Conservation (phyloP, 441 rosid genomes). For the Erodium texanum region DNA sequence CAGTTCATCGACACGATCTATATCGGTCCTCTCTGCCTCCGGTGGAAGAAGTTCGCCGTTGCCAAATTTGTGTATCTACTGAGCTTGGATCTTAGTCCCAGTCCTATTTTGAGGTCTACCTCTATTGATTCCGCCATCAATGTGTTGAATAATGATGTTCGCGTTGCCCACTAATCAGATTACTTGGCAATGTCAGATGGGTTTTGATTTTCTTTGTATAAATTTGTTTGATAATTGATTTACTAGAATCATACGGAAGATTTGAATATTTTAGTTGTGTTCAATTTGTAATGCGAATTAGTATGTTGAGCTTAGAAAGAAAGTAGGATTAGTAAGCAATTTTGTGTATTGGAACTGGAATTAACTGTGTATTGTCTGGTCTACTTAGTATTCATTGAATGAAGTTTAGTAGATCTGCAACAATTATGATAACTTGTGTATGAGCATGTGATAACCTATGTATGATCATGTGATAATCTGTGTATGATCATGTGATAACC, state of each 20-base stretch:
- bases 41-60: background rate
- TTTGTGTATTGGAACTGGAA: background rate
- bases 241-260: background rate
- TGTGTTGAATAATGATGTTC: background rate
- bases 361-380: background rate
- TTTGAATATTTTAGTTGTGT: background rate
- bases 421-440: no score
- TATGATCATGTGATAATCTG: no score
- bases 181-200: background rate
- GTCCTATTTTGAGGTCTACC: background rate
- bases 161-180: background rate
- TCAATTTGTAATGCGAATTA: no score
- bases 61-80: background rate
- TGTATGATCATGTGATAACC: no score
- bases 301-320: background rate
- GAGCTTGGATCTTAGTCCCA: background rate
- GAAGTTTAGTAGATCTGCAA: no score
- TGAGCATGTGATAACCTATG: no score
- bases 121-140: background rate
- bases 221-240: background rate
- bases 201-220: background rate
- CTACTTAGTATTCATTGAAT: background rate
- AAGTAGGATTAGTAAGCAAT: background rate
- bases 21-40: background rate
- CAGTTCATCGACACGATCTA: background rate